phyloP scores from a whole-genome alignment of 2,329 filamentous ascomycete species.

The Stagonosporopsis cucurbitacearum region DNA sequence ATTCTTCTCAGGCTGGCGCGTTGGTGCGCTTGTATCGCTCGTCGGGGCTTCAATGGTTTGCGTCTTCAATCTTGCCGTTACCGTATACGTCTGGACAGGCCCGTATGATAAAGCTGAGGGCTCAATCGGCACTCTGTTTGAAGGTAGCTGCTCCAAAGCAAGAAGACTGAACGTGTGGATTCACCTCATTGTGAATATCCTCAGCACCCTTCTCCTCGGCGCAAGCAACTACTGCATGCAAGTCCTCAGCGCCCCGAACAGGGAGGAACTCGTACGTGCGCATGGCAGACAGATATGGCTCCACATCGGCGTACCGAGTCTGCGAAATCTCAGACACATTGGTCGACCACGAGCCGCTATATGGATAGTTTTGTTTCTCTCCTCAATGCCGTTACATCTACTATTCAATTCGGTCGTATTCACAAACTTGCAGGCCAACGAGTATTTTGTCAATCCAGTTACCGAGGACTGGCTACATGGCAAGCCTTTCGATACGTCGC shows the following conservation, averaged over 20 bases:
- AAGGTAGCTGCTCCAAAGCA: conserved; percentile 10
- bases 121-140: not conserved
- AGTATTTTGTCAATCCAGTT: conserved; percentile 19
- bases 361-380: conserved; percentile 13
- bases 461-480: conserved; percentile 22
- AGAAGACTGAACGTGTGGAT: conserved; percentile 25
- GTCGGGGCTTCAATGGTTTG: conserved; percentile 9
- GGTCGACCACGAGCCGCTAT: conserved; percentile 6
- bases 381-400: conserved; percentile 26
- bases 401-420: conserved; percentile 29
- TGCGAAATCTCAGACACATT: conserved; percentile 45
- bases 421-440: conserved; percentile 25
- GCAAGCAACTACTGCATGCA: conserved; percentile 41
- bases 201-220: conserved; percentile 43
- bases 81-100: conserved; percentile 7
- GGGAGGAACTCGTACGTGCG: conserved; percentile 28
- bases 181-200: conserved; percentile 58
- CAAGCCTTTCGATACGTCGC: conserved; percentile 13
- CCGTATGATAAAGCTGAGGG: not conserved
- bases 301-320: conserved; percentile 50
- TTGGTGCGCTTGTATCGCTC: conserved; percentile 13
- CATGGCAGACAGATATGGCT: conserved; percentile 49
- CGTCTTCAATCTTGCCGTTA: conserved; percentile 14
- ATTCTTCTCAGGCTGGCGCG: conserved; percentile 14
- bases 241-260: conserved; percentile 29